Evolutionary conservation across 805 yeast genomes (phyloP), one percentile per base, ranked within the genome.

Genomic region (Sugiyamaella smithiae): DNA sequence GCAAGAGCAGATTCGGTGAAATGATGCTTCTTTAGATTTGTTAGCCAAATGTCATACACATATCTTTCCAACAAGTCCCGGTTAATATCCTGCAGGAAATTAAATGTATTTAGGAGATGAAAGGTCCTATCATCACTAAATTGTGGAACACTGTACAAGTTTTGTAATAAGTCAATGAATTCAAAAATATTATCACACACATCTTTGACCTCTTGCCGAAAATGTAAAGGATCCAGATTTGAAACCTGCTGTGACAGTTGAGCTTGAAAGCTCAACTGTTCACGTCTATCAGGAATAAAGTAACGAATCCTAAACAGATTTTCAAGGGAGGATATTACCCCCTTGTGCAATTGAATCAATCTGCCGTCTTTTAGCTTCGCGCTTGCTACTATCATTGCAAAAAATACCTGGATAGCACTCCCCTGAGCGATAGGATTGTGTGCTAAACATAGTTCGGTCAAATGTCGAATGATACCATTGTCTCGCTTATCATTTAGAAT

Each of bases 101-200:
- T 82, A 53, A 86, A 78, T 59, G 88, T 82, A 58, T 83, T 84
- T 61, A 88, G 73, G 51, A 80, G 80, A 62, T 84, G 85, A 76
- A 85, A 84, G 4, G 89, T 82, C 60, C 96, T 74, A 65, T 88
- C 96, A 63, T 86, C 91, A 58, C 85, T 91, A 65, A 85, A 89
- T 60, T 88, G 95, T 19, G 96, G 96, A 49, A 88, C 88, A 50
- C 78, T 76, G 57, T 78, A 78, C 57, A 85, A 76, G 58, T 85
- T 88, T 52, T 79, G 74, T 59, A 85, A 73, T 12, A 81, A 78
- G 46, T 74, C 79, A 50, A 87, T 67, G 65, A 86, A 85, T 20
- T 80, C 82, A 24, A 46, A 23, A 7, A 46, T 45, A 19, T 61
- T 53, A 20, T 54, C 53, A 22, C 79, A 7, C 5, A 29, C 14